Evolutionary conservation across 306 rosid genomes (phyloP), one percentile per base, ranked within the genome.

Genomic region (Vicia faba): DNA sequence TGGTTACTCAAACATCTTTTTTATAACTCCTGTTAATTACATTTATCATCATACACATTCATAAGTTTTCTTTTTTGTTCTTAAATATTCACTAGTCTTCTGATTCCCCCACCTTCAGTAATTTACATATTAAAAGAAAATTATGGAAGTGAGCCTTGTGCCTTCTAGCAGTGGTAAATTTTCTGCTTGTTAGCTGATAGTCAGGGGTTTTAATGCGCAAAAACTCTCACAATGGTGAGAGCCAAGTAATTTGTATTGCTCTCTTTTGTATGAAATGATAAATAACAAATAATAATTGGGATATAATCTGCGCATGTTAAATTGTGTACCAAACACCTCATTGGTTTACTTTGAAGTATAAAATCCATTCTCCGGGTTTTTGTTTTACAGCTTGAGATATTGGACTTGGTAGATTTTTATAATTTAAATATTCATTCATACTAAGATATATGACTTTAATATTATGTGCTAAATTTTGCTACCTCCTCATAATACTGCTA

Each of bases 321-420:
- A 15, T 48, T 5, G 14, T 31, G 31, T 45, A 16, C 57, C 46
- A 9, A 25, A 23, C 69, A 28, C 16, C 28, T 25, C 28, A 19
- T 29, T 13, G 12, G 46, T 43, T 35, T 6, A 35, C 62, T 46
- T 65, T 63, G 9, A 41, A 38, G 70, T 36, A 53, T 71, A 66
- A 59, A 40, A 20, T 61, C 40, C 58, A 61, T 45, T 67, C 12
- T 54, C 26, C 28, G 38, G 72, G 14, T 16, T 46, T 55, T 28
- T 44, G 57, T 46, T 63, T 43, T 51, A 73, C 45, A 18, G 63
- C 70, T 35, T 33, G 45, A 53, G 59, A 19, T 61, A 46, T 16
- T 20, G 41, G 40, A 26, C 48, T 58, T 43, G 23, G 7, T 20
- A 5, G 56, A 11, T 66, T 69, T 28, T 23, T 26, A 64, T 70